Percentiles rank a stretch among this genome's conserved stretches.
phyloP scores from a whole-genome alignment of 176 grass and related monocot species.

The Aegilops tauschii region DNA sequence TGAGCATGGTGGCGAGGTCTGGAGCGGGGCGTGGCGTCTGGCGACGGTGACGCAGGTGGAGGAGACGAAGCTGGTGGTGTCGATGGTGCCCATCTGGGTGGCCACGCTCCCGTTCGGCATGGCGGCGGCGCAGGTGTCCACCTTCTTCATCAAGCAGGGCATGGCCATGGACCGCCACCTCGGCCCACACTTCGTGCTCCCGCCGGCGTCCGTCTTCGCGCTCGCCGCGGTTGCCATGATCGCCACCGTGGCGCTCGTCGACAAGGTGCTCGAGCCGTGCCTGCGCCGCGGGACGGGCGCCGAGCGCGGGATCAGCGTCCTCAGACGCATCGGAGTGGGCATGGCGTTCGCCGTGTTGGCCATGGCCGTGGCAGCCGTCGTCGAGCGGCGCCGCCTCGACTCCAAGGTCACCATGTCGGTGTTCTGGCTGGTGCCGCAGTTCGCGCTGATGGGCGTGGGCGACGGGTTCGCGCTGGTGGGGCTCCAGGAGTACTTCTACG shows the following conservation, averaged over 20 bases:
- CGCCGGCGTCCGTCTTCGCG: conserved; percentile 62
- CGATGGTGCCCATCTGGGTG: conserved; percentile 79
- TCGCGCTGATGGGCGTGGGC: conserved; percentile 51
- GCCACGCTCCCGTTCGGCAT: conserved; percentile 71
- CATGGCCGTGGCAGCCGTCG: conserved; percentile 41
- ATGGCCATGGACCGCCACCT: conserved; percentile 66
- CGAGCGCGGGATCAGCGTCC: conserved; percentile 80
- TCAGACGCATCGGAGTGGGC: conserved; percentile 66
- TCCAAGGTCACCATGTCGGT: conserved; percentile 26
- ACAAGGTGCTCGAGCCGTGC: conserved; percentile 63
- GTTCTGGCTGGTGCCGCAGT: conserved; percentile 75
- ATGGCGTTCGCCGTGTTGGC: conserved; percentile 38
- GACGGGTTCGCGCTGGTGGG: conserved; percentile 88
- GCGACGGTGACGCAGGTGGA: conserved; percentile 90
- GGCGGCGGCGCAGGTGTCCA: conserved; percentile 42
- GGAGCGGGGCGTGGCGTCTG: conserved; percentile 47
- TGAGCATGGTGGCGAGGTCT: conserved; percentile 31
- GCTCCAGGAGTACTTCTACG: conserved; percentile 91
- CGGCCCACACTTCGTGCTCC: conserved; percentile 48
- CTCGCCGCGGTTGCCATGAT: conserved; percentile 60
- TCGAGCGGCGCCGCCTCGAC: conserved; percentile 49
- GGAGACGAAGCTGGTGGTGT: conserved; percentile 78
- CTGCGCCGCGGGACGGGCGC: conserved; percentile 44
- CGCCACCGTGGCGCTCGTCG: conserved; percentile 45
- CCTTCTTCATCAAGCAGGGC: conserved; percentile 94